These are phyloP conservation scores for Polysphondylium violaceum DNA, from an alignment of 78 protist genomes.

Conservation along the genomic window DNA sequence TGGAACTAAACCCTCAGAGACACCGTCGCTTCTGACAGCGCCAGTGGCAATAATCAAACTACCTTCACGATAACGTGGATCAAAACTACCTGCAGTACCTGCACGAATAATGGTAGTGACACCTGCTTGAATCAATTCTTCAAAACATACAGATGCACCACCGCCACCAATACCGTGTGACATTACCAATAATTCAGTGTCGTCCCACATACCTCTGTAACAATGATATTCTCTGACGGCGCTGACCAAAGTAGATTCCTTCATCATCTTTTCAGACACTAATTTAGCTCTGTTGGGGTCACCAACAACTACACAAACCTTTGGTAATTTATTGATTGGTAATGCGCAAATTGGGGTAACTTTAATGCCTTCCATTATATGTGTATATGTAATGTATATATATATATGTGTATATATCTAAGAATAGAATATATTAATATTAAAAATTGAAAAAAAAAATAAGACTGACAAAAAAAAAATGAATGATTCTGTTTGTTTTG, in stretches of 20 bases:
- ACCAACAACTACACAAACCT: slow-evolving; percentile 77
- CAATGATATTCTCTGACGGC: slow-evolving; percentile 73
- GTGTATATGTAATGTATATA: neutral
- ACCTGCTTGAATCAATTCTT: slow-evolving; percentile 81
- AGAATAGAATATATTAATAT: no score
- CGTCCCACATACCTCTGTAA: slow-evolving; percentile 67
- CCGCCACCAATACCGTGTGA: slow-evolving; percentile 85
- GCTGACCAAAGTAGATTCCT: neutral
- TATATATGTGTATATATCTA: no score
- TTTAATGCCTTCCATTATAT: slow-evolving; percentile 14
- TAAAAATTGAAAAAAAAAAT: no score
- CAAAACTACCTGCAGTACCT: slow-evolving; percentile 80
- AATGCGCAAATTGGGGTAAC: slow-evolving; percentile 72
- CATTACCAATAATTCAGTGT: slow-evolving; percentile 60
- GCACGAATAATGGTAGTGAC: slow-evolving; percentile 76
- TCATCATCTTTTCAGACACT: slow-evolving; percentile 53
- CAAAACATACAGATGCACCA: slow-evolving; percentile 82
- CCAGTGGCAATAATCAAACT: slow-evolving; percentile 74
- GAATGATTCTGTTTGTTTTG: no score
- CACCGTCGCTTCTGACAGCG: slow-evolving; percentile 81
- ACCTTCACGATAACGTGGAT: slow-evolving; percentile 77
- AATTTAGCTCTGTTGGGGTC: slow-evolving; percentile 80
- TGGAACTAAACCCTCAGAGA: slow-evolving; percentile 79
- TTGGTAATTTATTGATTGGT: slow-evolving; percentile 69
- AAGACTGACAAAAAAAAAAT: no score